These are phyloP conservation scores for Lactarius tabidus DNA, from an alignment of 768 basidiomycete genomes.

Conservation along the genomic window DNA sequence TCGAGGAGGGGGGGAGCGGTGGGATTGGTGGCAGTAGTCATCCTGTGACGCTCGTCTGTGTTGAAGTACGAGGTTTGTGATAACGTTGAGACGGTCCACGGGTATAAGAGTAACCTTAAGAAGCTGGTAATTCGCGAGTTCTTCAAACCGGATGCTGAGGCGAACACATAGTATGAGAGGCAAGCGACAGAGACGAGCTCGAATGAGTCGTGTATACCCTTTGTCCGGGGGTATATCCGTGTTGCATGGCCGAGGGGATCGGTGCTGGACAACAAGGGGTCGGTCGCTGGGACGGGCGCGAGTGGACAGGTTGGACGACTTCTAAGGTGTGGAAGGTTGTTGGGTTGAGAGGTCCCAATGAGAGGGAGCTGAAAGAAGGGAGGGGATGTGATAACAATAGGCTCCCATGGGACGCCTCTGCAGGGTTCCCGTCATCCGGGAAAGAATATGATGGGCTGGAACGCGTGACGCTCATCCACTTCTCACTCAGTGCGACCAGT, in stretches of 20 bases:
- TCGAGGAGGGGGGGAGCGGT: too few species aligned
- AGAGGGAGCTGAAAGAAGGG: background rate
- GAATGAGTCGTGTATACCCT: background rate
- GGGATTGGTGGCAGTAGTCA: too few species aligned
- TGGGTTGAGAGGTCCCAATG: background rate
- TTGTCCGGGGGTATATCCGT: background rate
- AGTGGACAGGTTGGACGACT: constrained; percentile 1
- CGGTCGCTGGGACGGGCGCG: constrained; percentile 8
- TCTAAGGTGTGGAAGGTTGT: background rate
- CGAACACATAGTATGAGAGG: too few species aligned
- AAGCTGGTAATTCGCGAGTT: too few species aligned
- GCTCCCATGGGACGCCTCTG: background rate
- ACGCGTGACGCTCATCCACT: constrained; percentile 36
- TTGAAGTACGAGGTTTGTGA: too few species aligned
- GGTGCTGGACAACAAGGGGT: constrained; percentile 8
- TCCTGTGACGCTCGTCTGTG: too few species aligned
- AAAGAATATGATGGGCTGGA: background rate
- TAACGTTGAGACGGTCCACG: too few species aligned
- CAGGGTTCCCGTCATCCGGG: background rate
- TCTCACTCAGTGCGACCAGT: constrained; percentile 63
- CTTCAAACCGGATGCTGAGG: too few species aligned
- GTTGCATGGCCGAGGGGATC: constrained; percentile 2
- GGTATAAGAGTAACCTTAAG: too few species aligned
- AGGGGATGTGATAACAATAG: background rate
- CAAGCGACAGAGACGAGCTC: too few species aligned